A percentile compares a stretch with the other conserved stretches of the same genome.
Evolutionary conservation across 1,284 basidiomycete species (phyloP).

Genomic region (Acaromyces ingoldii): DNA sequence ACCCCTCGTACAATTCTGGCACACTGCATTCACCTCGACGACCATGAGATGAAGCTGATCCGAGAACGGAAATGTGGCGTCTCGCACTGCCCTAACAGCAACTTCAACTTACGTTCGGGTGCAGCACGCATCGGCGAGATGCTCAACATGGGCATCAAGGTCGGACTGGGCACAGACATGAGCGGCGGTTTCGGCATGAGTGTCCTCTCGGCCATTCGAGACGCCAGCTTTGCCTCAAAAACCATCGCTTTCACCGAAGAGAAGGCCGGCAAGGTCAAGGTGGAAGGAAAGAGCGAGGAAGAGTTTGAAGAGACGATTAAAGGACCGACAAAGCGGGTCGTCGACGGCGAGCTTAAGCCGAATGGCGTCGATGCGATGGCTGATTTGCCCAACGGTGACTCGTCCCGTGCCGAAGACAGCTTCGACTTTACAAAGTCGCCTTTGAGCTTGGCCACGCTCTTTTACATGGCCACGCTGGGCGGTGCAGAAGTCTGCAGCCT

Average conservation of each 20-base stretch:
- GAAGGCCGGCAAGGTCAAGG: constrained; percentile 9
- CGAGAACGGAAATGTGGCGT: constrained; percentile 67
- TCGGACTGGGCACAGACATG: constrained; percentile 77
- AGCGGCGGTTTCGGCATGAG: constrained; percentile 82
- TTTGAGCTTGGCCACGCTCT: constrained; percentile 69
- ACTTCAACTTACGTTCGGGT: constrained; percentile 82
- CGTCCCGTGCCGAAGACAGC: not conserved
- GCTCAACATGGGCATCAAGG: constrained; percentile 79
- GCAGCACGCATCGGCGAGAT: constrained; percentile 71
- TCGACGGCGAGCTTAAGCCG: constrained; percentile 8
- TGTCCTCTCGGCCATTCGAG: constrained; percentile 74
- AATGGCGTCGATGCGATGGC: constrained; percentile 10
- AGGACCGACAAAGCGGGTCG: not conserved
- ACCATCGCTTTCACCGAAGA: constrained; percentile 55
- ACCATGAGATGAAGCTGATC: constrained; percentile 69
- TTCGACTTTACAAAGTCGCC: constrained; percentile 61
- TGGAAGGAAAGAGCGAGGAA: constrained; percentile 19
- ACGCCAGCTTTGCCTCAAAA: constrained; percentile 78
- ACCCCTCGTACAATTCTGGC: constrained; percentile 77
- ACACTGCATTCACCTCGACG: constrained; percentile 76
- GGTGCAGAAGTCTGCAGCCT: constrained; percentile 80
- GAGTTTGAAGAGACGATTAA: constrained; percentile 15
- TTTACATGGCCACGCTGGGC: constrained; percentile 86
- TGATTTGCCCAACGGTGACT: not conserved
- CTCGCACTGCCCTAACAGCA: constrained; percentile 82